These are phyloP conservation scores for Ziziphus jujuba DNA, from an alignment of 306 rosid species.

Conservation along the genomic window DNA sequence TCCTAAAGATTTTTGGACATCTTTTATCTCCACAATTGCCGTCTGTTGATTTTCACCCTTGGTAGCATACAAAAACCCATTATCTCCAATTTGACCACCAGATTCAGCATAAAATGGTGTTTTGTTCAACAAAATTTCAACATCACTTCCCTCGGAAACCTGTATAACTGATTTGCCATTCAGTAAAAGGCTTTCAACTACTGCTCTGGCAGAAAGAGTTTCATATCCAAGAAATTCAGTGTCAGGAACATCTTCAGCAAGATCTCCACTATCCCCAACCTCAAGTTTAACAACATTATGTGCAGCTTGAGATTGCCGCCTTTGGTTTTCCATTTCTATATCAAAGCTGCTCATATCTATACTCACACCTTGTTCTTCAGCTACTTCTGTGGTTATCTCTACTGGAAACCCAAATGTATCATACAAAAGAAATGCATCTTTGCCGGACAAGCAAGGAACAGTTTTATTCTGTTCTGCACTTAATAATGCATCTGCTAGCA, in stretches of 20 bases:
- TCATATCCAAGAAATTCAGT: slow-evolving; percentile 93
- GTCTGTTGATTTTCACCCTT: slow-evolving; percentile 56
- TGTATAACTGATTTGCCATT: slow-evolving; percentile 69
- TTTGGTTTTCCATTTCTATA: slow-evolving; percentile 91
- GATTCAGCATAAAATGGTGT: slow-evolving; percentile 99
- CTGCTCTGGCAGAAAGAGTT: slow-evolving; percentile 68
- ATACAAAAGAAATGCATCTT: slow-evolving; percentile 89
- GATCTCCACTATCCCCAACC: slow-evolving; percentile 61
- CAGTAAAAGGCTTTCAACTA: slow-evolving; percentile 73
- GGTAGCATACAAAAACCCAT: slow-evolving; percentile 67
- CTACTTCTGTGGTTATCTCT: slow-evolving; percentile 92
- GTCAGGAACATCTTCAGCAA: slow-evolving; percentile 60
- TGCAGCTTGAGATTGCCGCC: slow-evolving; percentile 98
- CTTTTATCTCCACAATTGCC: slow-evolving; percentile 77
- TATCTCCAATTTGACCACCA: slow-evolving; percentile 94
- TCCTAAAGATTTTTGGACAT: slow-evolving; percentile 85
- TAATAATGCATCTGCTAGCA: slow-evolving; percentile 64
- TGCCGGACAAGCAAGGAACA: slow-evolving; percentile 76
- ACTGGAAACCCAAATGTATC: slow-evolving; percentile 89
- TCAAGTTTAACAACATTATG: slow-evolving; percentile 75
- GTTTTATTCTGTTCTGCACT: slow-evolving; percentile 56
- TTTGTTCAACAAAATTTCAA: slow-evolving; percentile 74
- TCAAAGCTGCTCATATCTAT: slow-evolving; percentile 78
- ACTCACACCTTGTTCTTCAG: slow-evolving; percentile 82
- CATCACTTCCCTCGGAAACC: slow-evolving; percentile 78